Percentiles rank a stretch among this genome's conserved stretches.
phyloP scores from a whole-genome alignment of 2,329 filamentous ascomycete species.

The Penicillium nordicum region DNA sequence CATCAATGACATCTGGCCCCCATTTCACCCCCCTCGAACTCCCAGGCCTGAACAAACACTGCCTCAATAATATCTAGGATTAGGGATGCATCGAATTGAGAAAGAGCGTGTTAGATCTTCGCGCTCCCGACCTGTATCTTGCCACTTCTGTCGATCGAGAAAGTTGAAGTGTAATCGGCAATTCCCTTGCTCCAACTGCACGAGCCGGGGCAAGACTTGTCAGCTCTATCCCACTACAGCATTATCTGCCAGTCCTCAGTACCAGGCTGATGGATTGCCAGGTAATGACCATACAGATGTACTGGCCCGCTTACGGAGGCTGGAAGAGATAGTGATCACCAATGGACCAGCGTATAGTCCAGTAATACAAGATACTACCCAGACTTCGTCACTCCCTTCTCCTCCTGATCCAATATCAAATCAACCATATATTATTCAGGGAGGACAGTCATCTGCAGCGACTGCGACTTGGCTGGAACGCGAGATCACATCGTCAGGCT shows the following conservation, averaged over 20 bases:
- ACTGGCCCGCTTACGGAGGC: constrained; percentile 9
- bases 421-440: not conserved
- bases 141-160: constrained; percentile 34
- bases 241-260: not conserved
- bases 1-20: not conserved
- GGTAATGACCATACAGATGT: constrained; percentile 8
- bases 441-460: not conserved
- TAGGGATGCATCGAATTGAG: constrained; percentile 13
- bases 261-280: not conserved
- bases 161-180: constrained; percentile 53
- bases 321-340: constrained; percentile 19
- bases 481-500: constrained; percentile 11
- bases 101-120: constrained; percentile 5
- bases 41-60: not conserved
- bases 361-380: not conserved
- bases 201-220: constrained; percentile 28
- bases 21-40: not conserved
- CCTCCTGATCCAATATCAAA: not conserved
- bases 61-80: not conserved
- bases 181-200: constrained; percentile 50
- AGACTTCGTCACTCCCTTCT: constrained; percentile 1
- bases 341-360: not conserved
- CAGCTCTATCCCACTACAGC: constrained; percentile 10
- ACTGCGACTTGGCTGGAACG: constrained; percentile 17
- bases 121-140: constrained; percentile 32